phyloP scores from a whole-genome alignment of 2,329 filamentous ascomycete genomes.

The Colletotrichum endophyticum region DNA sequence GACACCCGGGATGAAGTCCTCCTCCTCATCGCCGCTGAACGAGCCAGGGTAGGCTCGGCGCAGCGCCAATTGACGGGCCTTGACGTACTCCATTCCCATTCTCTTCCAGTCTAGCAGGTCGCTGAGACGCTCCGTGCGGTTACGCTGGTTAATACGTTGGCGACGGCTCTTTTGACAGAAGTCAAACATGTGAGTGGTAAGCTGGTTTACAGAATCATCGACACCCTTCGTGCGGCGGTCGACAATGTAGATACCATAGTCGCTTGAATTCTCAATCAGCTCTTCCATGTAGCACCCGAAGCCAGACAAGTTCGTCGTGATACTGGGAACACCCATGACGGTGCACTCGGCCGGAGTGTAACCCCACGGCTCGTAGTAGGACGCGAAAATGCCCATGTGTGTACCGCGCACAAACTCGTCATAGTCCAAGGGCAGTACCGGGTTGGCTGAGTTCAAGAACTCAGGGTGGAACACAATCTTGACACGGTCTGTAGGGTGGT shows the following conservation, averaged over 20 bases:
- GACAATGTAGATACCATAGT: slow-evolving; percentile 99
- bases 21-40: slow-evolving; percentile 81
- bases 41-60: slow-evolving; percentile 89
- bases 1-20: slow-evolving; percentile 88
- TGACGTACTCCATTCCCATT: slow-evolving; percentile 99
- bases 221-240: slow-evolving; percentile 94
- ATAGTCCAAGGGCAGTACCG: slow-evolving; percentile 93
- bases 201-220: slow-evolving; percentile 96
- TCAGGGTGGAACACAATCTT: slow-evolving; percentile 99
- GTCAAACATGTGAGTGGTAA: slow-evolving; percentile 91
- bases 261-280: slow-evolving; percentile 94
- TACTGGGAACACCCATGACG: slow-evolving; percentile 98
- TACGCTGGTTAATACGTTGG: slow-evolving; percentile 98
- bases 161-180: slow-evolving; percentile 92
- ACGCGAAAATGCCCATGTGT: slow-evolving; percentile 93
- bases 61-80: slow-evolving; percentile 90
- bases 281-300: slow-evolving; percentile 99
- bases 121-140: slow-evolving; percentile 92
- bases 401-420: slow-evolving; percentile 98
- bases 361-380: slow-evolving; percentile 99
- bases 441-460: slow-evolving; percentile 94
- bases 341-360: slow-evolving; percentile 98
- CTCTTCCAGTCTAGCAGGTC: slow-evolving; percentile 98
- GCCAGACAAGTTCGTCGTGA: slow-evolving; percentile 96
- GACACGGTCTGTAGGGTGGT: slow-evolving; percentile 91